These are phyloP conservation scores for Linum usitatissimum DNA, from an alignment of 345 rosid genomes.

Conservation along the genomic window DNA sequence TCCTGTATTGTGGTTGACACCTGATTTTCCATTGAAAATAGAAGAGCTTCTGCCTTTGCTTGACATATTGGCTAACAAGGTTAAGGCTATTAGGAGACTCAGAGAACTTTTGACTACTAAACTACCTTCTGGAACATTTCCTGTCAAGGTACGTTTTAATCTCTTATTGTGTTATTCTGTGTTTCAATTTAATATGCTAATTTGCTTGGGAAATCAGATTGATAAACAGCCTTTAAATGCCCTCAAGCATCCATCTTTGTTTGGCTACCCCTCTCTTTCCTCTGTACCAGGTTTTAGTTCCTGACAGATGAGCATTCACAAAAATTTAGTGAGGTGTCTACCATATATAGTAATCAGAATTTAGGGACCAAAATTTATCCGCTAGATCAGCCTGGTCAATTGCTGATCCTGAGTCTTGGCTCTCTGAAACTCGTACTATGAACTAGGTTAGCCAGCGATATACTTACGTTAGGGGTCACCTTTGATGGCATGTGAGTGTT, in stretches of 20 bases:
- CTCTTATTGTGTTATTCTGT: slow-evolving; percentile 1
- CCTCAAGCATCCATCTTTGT: background rate
- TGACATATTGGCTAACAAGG: slow-evolving; percentile 95
- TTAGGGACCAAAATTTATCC: background rate
- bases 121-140: slow-evolving; percentile 88
- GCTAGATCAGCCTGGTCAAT: background rate
- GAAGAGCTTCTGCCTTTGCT: slow-evolving; percentile 91
- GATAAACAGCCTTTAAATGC: background rate
- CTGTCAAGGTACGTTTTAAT: slow-evolving; percentile 63
- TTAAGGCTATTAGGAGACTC: slow-evolving; percentile 89
- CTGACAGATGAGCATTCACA: too few relatives aligned
- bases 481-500: background rate
- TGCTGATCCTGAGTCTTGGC: background rate
- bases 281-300: background rate
- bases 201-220: too few relatives aligned
- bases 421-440: background rate
- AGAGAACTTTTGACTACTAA: slow-evolving; percentile 98
- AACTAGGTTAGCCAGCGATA: background rate
- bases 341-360: background rate
- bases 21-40: slow-evolving; percentile 81
- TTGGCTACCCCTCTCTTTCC: background rate
- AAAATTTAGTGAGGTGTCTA: too few relatives aligned
- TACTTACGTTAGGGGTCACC: background rate
- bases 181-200: background rate
- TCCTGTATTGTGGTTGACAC: slow-evolving; percentile 93